phyloP scores from a whole-genome alignment of 2,329 filamentous ascomycete genomes.

The Colletotrichum endophyticum region DNA sequence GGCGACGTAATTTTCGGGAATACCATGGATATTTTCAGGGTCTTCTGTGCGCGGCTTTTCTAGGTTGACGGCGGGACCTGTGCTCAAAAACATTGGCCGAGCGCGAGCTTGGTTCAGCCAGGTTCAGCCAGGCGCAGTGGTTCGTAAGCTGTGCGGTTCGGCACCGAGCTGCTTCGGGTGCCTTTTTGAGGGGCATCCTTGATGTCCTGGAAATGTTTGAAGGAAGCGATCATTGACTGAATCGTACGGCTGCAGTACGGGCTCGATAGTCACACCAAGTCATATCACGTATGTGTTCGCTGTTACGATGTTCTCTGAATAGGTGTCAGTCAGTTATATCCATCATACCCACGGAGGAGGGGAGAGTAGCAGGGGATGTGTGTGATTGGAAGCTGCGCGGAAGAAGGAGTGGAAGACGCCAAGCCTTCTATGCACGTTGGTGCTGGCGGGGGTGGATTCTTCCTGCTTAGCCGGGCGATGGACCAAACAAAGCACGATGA shows the following conservation, averaged over 20 bases:
- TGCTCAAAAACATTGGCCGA: neutral
- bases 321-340: neutral
- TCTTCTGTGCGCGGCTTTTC: neutral
- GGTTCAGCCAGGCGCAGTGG: neutral
- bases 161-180: neutral
- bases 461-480: neutral
- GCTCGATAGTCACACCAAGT: neutral
- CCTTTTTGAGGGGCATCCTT: neutral
- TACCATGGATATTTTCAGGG: neutral
- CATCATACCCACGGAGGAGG: neutral
- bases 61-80: neutral
- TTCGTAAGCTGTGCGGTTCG: neutral
- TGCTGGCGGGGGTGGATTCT: neutral
- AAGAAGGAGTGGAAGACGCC: neutral
- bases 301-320: neutral
- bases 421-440: conserved; percentile 1
- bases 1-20: neutral
- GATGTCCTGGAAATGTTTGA: neutral
- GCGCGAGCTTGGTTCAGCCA: neutral
- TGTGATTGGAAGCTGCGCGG: neutral
- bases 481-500: neutral
- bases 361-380: neutral
- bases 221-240: neutral
- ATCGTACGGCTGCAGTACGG: neutral
- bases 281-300: neutral